A percentile compares a stretch with the other conserved stretches of the same genome.
These are phyloP conservation scores for Eragrostis tef DNA, from an alignment of 202 grass and related monocot genomes.

Conservation along the genomic window DNA sequence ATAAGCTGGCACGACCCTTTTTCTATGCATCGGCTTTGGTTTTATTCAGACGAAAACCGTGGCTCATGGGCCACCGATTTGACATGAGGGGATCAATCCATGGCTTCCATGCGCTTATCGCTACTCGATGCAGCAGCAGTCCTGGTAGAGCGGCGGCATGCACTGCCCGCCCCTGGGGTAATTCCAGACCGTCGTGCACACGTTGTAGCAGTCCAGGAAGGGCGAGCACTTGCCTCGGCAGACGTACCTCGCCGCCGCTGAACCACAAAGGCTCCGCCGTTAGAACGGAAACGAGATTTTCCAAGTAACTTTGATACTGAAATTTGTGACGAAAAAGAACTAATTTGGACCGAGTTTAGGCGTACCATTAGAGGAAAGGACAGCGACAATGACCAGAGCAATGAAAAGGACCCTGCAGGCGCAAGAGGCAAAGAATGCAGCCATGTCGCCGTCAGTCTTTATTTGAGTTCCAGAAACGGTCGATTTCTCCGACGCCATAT, in stretches of 20 bases:
- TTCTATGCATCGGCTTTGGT: not conserved
- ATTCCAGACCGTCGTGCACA: constrained; percentile 9
- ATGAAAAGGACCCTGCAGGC: constrained; percentile 19
- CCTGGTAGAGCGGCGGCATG: constrained; percentile 34
- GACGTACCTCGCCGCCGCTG: constrained; percentile 23
- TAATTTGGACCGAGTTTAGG: not conserved
- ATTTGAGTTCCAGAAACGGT: not conserved
- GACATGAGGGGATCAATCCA: not conserved
- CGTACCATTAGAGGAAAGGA: constrained; percentile 22
- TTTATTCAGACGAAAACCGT: not conserved
- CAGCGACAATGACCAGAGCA: not conserved
- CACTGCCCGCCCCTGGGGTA: constrained; percentile 47
- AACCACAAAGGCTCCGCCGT: not conserved
- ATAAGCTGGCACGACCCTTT: no score
- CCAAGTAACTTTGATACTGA: no score
- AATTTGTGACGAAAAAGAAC: not conserved
- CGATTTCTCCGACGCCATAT: not conserved
- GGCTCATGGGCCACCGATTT: not conserved
- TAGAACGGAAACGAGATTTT: not conserved
- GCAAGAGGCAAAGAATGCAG: not conserved
- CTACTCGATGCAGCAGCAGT: constrained; percentile 51
- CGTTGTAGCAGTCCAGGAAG: constrained; percentile 33
- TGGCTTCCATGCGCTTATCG: not conserved
- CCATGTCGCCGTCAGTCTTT: constrained; percentile 10
- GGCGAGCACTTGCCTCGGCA: constrained; percentile 41